Evolutionary conservation across 768 basidiomycete genomes (phyloP).

Genomic region (Candolleomyces aberdarensis): DNA sequence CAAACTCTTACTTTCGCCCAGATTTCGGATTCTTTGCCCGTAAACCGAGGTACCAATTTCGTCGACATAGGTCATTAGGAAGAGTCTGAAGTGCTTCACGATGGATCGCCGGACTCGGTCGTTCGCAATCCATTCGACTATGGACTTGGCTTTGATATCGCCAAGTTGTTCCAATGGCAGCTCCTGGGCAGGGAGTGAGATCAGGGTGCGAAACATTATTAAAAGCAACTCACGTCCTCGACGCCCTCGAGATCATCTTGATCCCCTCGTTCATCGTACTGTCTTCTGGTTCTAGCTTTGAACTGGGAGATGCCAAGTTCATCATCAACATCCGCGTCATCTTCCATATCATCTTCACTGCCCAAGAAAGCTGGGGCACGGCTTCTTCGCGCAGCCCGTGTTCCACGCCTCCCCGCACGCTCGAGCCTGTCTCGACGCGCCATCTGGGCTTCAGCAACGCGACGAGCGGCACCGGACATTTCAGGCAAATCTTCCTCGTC

Average conservation of each 20-base stretch:
- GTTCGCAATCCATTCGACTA: slow-evolving; percentile 96
- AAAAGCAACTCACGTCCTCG: slow-evolving; percentile 63
- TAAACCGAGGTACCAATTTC: slow-evolving; percentile 91
- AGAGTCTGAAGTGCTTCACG: slow-evolving; percentile 88
- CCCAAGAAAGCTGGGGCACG: slow-evolving; percentile 87
- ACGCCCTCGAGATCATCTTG: slow-evolving; percentile 87
- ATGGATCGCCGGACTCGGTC: slow-evolving; percentile 90
- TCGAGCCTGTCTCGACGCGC: slow-evolving; percentile 79
- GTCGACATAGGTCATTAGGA: slow-evolving; percentile 94
- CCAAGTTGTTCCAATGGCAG: slow-evolving; percentile 93
- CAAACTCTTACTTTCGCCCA: slow-evolving; percentile 80
- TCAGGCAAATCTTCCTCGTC: slow-evolving; percentile 73
- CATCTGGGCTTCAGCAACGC: slow-evolving; percentile 86
- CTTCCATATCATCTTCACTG: slow-evolving; percentile 78
- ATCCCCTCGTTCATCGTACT: slow-evolving; percentile 92
- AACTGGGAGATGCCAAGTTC: slow-evolving; percentile 67
- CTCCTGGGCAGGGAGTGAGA: slow-evolving; percentile 50
- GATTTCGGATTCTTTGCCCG: slow-evolving; percentile 86
- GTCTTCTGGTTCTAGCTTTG: slow-evolving; percentile 79
- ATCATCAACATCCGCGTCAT: slow-evolving; percentile 68
- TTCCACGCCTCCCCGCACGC: slow-evolving; percentile 61
- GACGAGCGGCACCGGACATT: slow-evolving; percentile 65
- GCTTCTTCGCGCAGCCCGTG: slow-evolving; percentile 72
- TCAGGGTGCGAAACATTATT: not conserved
- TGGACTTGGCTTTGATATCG: slow-evolving; percentile 96